phyloP scores from a whole-genome alignment of 331 rosid genomes.

The Erythrophleum ivorense region DNA sequence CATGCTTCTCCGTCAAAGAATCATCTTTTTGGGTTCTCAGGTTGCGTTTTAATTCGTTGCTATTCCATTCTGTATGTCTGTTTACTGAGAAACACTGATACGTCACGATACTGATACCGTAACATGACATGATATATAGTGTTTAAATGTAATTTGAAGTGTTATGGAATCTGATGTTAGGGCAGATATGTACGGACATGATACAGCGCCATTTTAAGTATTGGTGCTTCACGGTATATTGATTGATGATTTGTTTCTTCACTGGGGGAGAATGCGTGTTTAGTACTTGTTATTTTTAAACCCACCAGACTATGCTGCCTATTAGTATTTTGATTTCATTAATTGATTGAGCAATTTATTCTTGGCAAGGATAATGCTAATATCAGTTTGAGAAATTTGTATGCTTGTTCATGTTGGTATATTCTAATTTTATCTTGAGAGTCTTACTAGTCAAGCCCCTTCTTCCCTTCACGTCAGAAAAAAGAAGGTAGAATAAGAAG shows the following conservation, averaged over 20 bases:
- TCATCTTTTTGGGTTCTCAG: conserved; percentile 94
- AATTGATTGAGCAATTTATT: background rate
- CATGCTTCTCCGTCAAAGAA: conserved; percentile 94
- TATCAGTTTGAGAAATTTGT: conserved; percentile 15
- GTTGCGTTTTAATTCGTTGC: conserved; percentile 34
- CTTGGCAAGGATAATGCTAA: background rate
- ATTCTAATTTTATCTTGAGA: conserved; percentile 1
- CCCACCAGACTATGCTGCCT: background rate
- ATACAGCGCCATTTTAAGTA: background rate
- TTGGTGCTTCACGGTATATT: background rate
- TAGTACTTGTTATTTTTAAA: background rate
- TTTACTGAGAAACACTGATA: background rate
- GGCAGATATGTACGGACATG: too few relatives aligned
- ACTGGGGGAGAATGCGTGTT: background rate
- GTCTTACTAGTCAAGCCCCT: background rate
- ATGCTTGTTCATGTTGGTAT: conserved; percentile 21
- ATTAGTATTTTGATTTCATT: background rate
- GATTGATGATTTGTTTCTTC: background rate
- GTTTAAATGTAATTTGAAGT: background rate
- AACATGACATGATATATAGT: background rate
- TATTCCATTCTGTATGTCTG: background rate
- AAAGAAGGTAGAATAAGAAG: background rate
- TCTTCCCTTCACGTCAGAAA: background rate
- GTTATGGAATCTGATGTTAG: background rate
- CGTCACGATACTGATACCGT: too few relatives aligned